These are phyloP conservation scores for Rhytidiadelphus loreus DNA, from an alignment of 225 moss, liverwort and hornwort genomes.

Conservation along the genomic window DNA sequence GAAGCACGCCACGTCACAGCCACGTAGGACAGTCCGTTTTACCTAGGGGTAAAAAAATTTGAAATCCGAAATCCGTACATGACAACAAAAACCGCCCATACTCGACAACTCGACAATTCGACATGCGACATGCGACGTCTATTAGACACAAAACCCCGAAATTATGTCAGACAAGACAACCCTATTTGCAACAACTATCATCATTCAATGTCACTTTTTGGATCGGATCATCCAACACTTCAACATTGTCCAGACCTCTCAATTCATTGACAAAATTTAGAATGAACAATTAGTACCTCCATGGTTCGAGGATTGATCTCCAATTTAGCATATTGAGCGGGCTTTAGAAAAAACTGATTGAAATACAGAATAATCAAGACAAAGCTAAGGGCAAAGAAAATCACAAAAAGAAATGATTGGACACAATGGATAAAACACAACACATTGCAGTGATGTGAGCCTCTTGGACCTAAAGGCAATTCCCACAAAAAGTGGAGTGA, in stretches of 20 bases:
- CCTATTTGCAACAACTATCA: too few relatives aligned
- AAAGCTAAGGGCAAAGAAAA: not conserved
- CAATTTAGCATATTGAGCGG: not conserved
- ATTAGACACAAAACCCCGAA: too few relatives aligned
- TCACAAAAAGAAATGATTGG: not conserved
- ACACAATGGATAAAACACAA: not conserved
- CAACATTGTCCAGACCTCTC: not conserved
- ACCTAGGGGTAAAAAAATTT: too few relatives aligned
- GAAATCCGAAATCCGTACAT: too few relatives aligned
- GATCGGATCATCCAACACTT: not conserved
- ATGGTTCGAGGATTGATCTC: not conserved
- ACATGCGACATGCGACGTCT: too few relatives aligned
- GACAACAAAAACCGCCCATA: too few relatives aligned
- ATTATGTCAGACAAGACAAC: too few relatives aligned
- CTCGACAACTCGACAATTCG: too few relatives aligned
- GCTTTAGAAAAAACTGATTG: not conserved
- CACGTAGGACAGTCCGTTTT: too few relatives aligned
- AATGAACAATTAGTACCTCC: not conserved
- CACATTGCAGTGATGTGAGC: not conserved
- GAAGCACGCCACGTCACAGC: too few relatives aligned
- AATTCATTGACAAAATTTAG: not conserved
- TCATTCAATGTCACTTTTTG: too few relatives aligned
- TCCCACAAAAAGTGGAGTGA: not conserved
- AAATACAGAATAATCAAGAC: not conserved
- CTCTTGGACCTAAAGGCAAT: not conserved